Evolutionary conservation across 2,329 filamentous ascomycete genomes (phyloP).

Genomic region (Madurella mycetomatis): DNA sequence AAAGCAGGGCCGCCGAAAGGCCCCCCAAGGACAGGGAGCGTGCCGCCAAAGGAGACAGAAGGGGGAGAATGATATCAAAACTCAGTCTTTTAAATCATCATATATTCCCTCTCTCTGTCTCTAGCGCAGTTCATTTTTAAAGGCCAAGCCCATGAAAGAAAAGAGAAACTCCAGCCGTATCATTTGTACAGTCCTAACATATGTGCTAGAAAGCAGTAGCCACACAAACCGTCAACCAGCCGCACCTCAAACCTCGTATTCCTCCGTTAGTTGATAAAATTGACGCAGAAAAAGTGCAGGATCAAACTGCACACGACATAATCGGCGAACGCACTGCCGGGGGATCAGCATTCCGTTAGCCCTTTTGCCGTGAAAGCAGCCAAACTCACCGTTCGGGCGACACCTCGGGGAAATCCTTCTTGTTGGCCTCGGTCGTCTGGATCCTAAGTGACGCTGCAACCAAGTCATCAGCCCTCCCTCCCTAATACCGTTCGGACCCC

Average conservation of each 20-base stretch:
- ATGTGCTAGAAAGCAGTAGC: conserved; percentile 2
- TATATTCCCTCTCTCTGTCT: conserved; percentile 3
- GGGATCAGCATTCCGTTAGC: not conserved
- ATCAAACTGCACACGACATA: conserved; percentile 92
- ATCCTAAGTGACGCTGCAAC: conserved; percentile 69
- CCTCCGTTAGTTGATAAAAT: conserved; percentile 89
- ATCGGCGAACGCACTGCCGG: conserved; percentile 82
- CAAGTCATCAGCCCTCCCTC: not conserved
- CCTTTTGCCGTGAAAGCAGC: not conserved
- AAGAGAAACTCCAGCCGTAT: conserved; percentile 7
- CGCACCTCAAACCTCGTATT: not conserved
- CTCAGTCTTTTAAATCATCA: conserved; percentile 7
- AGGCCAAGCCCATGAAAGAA: not conserved
- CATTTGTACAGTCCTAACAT: conserved; percentile 14
- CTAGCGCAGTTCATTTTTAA: conserved; percentile 8
- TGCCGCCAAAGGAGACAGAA: conserved; percentile 9
- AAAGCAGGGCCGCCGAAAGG: conserved; percentile 48
- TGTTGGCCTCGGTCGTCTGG: conserved; percentile 82
- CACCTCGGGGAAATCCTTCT: conserved; percentile 68
- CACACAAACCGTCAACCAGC: not conserved
- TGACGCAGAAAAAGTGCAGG: conserved; percentile 97
- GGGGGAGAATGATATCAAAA: conserved; percentile 8
- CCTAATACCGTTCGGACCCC: not conserved
- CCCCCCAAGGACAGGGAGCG: conserved; percentile 25
- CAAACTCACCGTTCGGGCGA: conserved; percentile 69